Evolutionary conservation across 306 rosid species (phyloP).

Genomic region (Sindora glabra): DNA sequence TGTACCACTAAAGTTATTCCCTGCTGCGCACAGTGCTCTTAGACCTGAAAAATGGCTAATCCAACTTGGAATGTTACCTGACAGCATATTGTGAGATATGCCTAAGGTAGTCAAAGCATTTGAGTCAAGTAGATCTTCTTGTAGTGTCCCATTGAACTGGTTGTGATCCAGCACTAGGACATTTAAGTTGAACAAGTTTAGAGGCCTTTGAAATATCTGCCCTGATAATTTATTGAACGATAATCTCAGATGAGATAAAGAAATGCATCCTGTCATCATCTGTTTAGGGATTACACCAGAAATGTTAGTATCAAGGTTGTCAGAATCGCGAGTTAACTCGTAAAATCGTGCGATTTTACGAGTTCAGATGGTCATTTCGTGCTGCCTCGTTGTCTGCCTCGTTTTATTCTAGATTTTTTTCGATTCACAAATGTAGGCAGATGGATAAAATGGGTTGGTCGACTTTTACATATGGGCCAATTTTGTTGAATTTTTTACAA

Average conservation of each 20-base stretch:
- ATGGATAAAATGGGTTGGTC: too few relatives aligned
- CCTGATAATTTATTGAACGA: neutral
- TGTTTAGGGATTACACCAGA: neutral
- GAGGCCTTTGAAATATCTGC: neutral
- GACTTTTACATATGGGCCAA: too few relatives aligned
- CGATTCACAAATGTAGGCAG: too few relatives aligned
- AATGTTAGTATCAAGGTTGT: too few relatives aligned
- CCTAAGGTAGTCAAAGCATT: neutral
- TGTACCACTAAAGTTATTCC: neutral
- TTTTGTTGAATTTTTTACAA: too few relatives aligned
- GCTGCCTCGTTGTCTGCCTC: too few relatives aligned
- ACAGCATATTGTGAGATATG: neutral
- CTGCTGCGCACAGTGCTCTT: too few relatives aligned
- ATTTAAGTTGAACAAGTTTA: neutral
- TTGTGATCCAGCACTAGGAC: neutral
- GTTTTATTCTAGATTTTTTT: too few relatives aligned
- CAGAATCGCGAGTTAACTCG: too few relatives aligned
- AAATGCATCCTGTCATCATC: neutral
- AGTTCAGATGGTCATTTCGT: too few relatives aligned
- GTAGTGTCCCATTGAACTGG: neutral
- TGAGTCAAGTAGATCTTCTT: rapidly evolving
- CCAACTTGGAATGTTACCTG: neutral
- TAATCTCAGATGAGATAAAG: neutral
- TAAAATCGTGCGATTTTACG: too few relatives aligned
- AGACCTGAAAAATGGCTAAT: neutral